Percentiles rank a stretch among this genome's conserved stretches.
Evolutionary conservation across 2,329 filamentous ascomycete genomes (phyloP).

Genomic region (Trichoderma cornu-damae): DNA sequence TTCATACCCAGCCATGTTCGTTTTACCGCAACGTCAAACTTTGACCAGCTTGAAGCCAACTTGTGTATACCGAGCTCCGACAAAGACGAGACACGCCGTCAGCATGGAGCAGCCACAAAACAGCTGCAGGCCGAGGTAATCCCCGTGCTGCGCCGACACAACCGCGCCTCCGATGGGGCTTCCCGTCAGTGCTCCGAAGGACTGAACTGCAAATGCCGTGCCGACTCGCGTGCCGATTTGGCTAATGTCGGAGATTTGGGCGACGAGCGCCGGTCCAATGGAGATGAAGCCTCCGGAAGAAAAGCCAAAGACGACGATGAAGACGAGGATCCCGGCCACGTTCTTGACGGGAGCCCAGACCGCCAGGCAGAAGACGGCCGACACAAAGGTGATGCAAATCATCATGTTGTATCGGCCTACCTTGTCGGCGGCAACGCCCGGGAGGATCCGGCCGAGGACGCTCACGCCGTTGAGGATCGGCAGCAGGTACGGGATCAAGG

Average conservation of each 20-base stretch:
- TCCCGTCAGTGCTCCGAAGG: slow-evolving; percentile 61
- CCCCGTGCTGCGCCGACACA: slow-evolving; percentile 46
- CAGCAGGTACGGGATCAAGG: slow-evolving; percentile 43
- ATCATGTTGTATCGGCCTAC: slow-evolving; percentile 44
- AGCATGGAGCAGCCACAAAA: slow-evolving; percentile 55
- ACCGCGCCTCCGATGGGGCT: slow-evolving; percentile 64
- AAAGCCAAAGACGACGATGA: slow-evolving; percentile 65
- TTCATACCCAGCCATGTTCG: no score
- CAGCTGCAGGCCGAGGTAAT: slow-evolving; percentile 56
- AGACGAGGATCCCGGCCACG: slow-evolving; percentile 57
- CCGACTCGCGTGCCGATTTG: slow-evolving; percentile 67
- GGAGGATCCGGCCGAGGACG: slow-evolving; percentile 48
- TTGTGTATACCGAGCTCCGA: slow-evolving; percentile 32
- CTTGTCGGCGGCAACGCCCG: slow-evolving; percentile 44
- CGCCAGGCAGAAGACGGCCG: slow-evolving; percentile 41
- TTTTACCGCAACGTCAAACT: slow-evolving; percentile 27
- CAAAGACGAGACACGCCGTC: slow-evolving; percentile 27
- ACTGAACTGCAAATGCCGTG: slow-evolving; percentile 55
- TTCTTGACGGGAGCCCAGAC: slow-evolving; percentile 47
- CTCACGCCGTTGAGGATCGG: slow-evolving; percentile 55
- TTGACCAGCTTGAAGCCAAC: slow-evolving; percentile 34
- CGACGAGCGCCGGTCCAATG: slow-evolving; percentile 58
- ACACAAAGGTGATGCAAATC: slow-evolving; percentile 48
- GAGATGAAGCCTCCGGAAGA: slow-evolving; percentile 61
- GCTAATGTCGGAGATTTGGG: slow-evolving; percentile 64